Evolutionary conservation across 2,329 filamentous ascomycete genomes (phyloP), one percentile per base, ranked within the genome.

Genomic region (Fusarium sp.): DNA sequence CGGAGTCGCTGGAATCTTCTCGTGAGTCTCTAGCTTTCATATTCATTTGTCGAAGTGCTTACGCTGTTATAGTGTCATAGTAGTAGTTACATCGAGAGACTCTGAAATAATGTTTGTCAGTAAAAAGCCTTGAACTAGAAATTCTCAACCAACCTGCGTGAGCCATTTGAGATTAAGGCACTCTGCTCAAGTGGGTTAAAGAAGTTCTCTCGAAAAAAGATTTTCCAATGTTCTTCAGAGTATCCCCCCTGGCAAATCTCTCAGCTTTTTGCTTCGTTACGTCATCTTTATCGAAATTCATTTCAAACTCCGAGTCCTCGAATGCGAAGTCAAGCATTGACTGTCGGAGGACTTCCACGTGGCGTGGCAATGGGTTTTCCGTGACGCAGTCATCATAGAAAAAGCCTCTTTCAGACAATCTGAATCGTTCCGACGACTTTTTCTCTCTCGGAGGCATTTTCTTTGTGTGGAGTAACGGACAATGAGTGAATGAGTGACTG

Each of bases 341-440:
- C 2, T 12, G 35, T 1, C 28, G 24, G 4, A 57, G 54, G 0
- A 5, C 12, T 15, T 3, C 2, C 8, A 41, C 54, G 26, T 57
- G 54, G 5, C 20, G 18, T 7, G 54, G 43, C 10, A 57, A 26
- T 3, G 1, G 4, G 4, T 3, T 13, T 20, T 44, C 20, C 3
- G n/a, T n/a, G n/a, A n/a, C n/a, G n/a, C n/a, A n/a, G n/a, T 55
- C 52, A 47, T 55, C 41, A 3, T 55, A 55, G 23, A 55, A 29
- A 15, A 54, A 54, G 1, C 50, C 50, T 3, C 7, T n/a, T 0
- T 48, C 4, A 6, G 2, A 24, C 5, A 38, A 4, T 3, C 26
- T 20, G 3, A n/a, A 8, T 10, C 41, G 41, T 8, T 48, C 18
- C 42, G 28, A 48, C n/a, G n/a, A n/a, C n/a, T n/a, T n/a, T n/a